Evolutionary conservation across 768 basidiomycete genomes (phyloP), one percentile per base, ranked within the genome.

Genomic region (Mycena amicta): DNA sequence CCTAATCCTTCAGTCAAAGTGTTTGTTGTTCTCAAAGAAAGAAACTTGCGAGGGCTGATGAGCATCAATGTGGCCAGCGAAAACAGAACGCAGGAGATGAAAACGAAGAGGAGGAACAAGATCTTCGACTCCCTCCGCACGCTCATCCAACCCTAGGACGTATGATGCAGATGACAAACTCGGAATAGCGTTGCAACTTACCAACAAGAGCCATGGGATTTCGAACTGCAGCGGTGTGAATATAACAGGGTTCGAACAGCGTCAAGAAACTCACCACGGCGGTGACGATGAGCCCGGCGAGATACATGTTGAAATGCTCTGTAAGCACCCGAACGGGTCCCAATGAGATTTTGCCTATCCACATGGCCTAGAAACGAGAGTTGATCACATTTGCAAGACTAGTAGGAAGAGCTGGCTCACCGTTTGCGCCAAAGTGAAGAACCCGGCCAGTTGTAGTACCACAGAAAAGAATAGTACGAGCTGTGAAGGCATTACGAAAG

Each of bases 401-500:
- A n/a, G 23, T 16, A 5, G 3, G 11, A 37, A 6, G 23, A 43
- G 5, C 20, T 12, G 4, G 15, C 16, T 49, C 20, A 62, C 61
- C 2, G 77, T 72, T 16, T 79, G 76, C 5, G 79, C 75, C 4
- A 84, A 41, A 2, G 74, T 73, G 64, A 85, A 83, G 68, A 85
- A 85, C 4, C 70, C 69, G 1, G 80, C 68, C 4, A 85, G 73
- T 30, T 83, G 82, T 13, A 84, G 63, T 57, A 67, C 72, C 29
- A 80, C 82, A 4, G 75, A 81, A 57, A 85, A 77, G 31, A 79
- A 67, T 16, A 83, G 73, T n/a, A 80, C 73, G 50, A 82, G 68
- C 83, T 84, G 52, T 3, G 20, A n/a, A 25, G 43, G 25, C 26
- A 15, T 28, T 49, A 31, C 28, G 23, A 56, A 25, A 39, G 27